Evolutionary conservation across 2,329 filamentous ascomycete genomes (phyloP), one percentile per base, ranked within the genome.

Genomic region (Aspergillus sergii): DNA sequence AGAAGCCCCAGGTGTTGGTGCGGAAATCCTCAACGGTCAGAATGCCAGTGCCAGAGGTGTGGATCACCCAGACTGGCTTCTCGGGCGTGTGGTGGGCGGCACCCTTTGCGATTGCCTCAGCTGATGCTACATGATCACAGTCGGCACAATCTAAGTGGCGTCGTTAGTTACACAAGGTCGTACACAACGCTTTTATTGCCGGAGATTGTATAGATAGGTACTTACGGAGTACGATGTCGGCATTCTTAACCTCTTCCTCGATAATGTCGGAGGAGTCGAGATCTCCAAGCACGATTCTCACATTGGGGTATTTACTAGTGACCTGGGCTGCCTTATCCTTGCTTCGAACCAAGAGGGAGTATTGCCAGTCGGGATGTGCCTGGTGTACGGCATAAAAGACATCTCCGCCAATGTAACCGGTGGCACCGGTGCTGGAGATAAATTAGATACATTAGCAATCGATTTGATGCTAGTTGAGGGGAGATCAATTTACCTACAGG

Each of bases 351-450:
- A 83, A 71, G 45, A 75, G 78, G 0, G 79, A 77, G 57, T 81
- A 67, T 46, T 82, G 73, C 77, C 80, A 84, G 53, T 83, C 80
- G 4, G 81, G 80, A 66, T 85, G 83, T 6, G 77, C 71, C 51
- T 80, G 74, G 46, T 73, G 72, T 41, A 86, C 68, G 6, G 76
- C 75, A 64, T 81, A 80, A n/a, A 86, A 76, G 45, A 80, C 78
- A 57, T 84, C 83, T 36, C 84, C 84, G 7, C 84, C 84, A 55
- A 86, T 85, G 68, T 85, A 86, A 36, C 84, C 84, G 19, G 83
- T 84, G 5, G 73, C 78, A 23, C 83, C 83, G 39, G 82, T 85
- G 16, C 83, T 85, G 57, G 36, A 32, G 34, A 32, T 7, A 19
- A 16, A 26, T 21, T 60, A 26, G 61, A 51, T 16, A 41, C 3